These are phyloP conservation scores for Colletotrichum tropicale DNA, from an alignment of 2,329 filamentous ascomycete species.

Conservation along the genomic window DNA sequence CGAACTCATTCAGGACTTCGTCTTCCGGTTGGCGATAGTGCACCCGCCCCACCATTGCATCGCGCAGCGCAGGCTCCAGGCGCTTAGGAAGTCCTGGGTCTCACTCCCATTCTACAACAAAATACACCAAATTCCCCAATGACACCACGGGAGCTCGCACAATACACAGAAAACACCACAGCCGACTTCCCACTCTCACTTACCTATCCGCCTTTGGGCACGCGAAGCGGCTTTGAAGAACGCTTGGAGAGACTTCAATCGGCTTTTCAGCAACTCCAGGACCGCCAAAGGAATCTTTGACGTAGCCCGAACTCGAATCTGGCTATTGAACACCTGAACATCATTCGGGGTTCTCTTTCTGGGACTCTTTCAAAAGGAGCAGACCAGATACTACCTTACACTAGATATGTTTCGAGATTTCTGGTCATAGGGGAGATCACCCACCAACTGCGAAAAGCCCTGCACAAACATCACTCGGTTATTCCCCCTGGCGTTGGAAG, in stretches of 20 bases:
- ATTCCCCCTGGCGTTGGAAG: slow-evolving; percentile 11
- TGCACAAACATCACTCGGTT: neutral
- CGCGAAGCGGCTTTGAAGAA: neutral
- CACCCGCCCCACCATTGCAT: slow-evolving; percentile 23
- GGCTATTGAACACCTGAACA: neutral
- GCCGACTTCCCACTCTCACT: neutral
- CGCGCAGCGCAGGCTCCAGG: slow-evolving; percentile 34
- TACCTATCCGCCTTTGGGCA: neutral
- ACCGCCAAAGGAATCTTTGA: neutral
- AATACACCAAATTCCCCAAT: neutral
- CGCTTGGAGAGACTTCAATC: neutral
- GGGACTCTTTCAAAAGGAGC: neutral
- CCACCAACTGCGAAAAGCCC: neutral
- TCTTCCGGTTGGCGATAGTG: slow-evolving; percentile 39
- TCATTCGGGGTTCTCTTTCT: neutral
- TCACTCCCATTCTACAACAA: neutral
- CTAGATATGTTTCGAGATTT: neutral
- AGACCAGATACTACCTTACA: neutral
- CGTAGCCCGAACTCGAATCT: neutral
- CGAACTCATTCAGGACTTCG: slow-evolving; percentile 39
- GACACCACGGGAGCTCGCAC: neutral
- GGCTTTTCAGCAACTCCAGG: neutral
- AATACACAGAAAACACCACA: neutral
- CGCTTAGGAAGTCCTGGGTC: slow-evolving; percentile 24
- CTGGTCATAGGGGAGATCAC: neutral